Base-by-base conservation (phyloP, 805 yeast species). In the Cyberlindnera maclurae region DNA sequence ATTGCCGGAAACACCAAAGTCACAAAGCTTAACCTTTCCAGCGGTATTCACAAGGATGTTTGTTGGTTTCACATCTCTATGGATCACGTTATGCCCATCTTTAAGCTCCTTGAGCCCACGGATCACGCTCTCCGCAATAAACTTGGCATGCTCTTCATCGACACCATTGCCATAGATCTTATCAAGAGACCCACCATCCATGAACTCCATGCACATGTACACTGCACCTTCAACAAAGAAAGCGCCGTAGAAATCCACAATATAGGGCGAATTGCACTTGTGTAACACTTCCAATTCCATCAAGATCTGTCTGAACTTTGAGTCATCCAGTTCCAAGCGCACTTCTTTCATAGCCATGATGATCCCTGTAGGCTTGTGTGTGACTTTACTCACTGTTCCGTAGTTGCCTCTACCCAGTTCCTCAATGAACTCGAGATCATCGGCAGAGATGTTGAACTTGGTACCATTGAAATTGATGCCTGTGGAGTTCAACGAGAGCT, bases 331-430 rank as follows among this genome's bases (percentile, higher is more conserved):
- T 58, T 90, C 97, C 33, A 93, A 65, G 38, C 96, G 69, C 33
- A 93, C 96, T 59, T 93, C 97, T 60, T 93, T 93, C 94, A 93
- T 87, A 2, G 97, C 97, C 97, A 93, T 88, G 15, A 79, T 63
- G 15, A 90, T 83, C 15, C 87, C 84, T 0, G 96, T 88, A 11
- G 97, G 97, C 54, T 80, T 86, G 61, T 93, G 97, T 32, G 86
- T 64, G 3, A 90, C 98, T 60, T 88, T 89, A 16, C 89, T 77
- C 7, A 93, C 98, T 1, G 95, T 85, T 38, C 98, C 98, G 60
- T 93, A 93, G 63, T 93, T 93, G 9, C 98, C 98, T 34, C 90
- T 75, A 2, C 98, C 98, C 33, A 93, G 66, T 60, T 90, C 97
- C 37, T 82, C 95, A 41, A 86, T 68, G 46, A 83, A 77, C 51